Evolutionary conservation across 768 basidiomycete species (phyloP), one percentile per base, ranked within the genome.

Genomic region (Tricholoma sp.): DNA sequence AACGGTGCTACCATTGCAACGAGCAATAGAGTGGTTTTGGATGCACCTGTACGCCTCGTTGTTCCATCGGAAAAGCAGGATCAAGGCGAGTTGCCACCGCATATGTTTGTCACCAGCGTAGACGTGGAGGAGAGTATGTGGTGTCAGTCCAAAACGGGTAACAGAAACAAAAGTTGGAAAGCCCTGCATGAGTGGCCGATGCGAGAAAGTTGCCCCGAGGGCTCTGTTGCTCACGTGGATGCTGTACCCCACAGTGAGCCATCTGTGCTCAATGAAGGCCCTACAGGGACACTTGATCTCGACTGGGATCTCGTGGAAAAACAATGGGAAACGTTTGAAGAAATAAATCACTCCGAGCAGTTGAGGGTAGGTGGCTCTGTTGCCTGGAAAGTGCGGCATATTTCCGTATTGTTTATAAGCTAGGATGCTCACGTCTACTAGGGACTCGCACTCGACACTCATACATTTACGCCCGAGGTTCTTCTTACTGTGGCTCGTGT

Each of bases 101-200:
- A 86, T 52, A 66, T 90, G 63, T 83, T 90, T 59, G 85, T 90
- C 32, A 89, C 88, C 2, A 84, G 83, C 60, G 75, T 89, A 2
- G 85, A 90, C 59, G 85, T 89, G 22, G 86, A 88, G 62, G 79
- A 74, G 22, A 79, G 74, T 1, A 58, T 76, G 63, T 74, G 72
- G 70, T 67, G 56, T 24, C 50, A 72, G 57, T 70, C 71, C 56
- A 78, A 73, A 61, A 76, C 72, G 58, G 67, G 67, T 50, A 66
- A 69, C 56, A 69, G 64, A 46, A 62, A 63, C 55, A 60, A 22
- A 50, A 57, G 16, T 54, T 59, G 18, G 55, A 58, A 11, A 29
- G 56, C 41, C 64, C 35, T 60, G 63, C 14, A 14, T 12, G 21
- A 46, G 45, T 31, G 5, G 43, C 22, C 12, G 45, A 55, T 24